phyloP scores from a whole-genome alignment of 148 eudicot genomes.

The Spergularia marina region DNA sequence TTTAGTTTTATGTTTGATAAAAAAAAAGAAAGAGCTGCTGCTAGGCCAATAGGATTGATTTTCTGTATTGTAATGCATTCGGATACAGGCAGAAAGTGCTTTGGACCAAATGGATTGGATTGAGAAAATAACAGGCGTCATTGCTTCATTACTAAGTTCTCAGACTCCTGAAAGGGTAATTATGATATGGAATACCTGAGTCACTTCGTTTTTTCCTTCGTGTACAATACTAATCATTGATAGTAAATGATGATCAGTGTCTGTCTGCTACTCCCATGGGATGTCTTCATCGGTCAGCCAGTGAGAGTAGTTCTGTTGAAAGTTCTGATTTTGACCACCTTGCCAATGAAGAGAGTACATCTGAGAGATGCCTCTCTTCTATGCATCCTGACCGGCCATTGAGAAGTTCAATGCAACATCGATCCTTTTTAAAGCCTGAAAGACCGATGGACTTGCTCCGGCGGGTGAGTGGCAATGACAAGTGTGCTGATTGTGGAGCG shows the following conservation, averaged over 20 bases:
- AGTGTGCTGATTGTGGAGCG: conserved; percentile 97
- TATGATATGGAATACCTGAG: conserved; percentile 10
- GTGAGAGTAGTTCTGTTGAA: conserved; percentile 97
- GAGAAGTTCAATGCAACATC: conserved; percentile 68
- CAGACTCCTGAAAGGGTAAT: conserved; percentile 96
- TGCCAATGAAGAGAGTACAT: conserved; percentile 62
- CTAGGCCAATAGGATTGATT: not conserved
- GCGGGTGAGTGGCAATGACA: conserved; percentile 83
- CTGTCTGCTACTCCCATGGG: conserved; percentile 75
- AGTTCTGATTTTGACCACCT: conserved; percentile 85
- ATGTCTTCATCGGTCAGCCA: conserved; percentile 83
- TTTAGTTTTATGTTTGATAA: not conserved
- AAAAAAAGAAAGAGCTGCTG: not conserved
- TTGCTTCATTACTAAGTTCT: conserved; percentile 91
- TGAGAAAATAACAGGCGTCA: conserved; percentile 97
- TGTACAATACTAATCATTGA: conserved; percentile 13
- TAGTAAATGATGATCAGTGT: conserved; percentile 51
- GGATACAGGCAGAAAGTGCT: conserved; percentile 91
- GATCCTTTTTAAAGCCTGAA: conserved; percentile 59
- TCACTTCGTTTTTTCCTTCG: conserved; percentile 13
- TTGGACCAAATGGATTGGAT: conserved; percentile 99
- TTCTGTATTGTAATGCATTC: conserved; percentile 17
- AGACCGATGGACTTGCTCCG: conserved; percentile 80
- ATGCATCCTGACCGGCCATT: conserved; percentile 59
- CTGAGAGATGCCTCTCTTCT: conserved; percentile 61